Percentiles rank a stretch among this genome's conserved stretches.
These are phyloP conservation scores for sweet orange (Citrus sinensis) DNA, from an alignment of 345 rosid genomes.

Conservation along the genomic window DNA sequence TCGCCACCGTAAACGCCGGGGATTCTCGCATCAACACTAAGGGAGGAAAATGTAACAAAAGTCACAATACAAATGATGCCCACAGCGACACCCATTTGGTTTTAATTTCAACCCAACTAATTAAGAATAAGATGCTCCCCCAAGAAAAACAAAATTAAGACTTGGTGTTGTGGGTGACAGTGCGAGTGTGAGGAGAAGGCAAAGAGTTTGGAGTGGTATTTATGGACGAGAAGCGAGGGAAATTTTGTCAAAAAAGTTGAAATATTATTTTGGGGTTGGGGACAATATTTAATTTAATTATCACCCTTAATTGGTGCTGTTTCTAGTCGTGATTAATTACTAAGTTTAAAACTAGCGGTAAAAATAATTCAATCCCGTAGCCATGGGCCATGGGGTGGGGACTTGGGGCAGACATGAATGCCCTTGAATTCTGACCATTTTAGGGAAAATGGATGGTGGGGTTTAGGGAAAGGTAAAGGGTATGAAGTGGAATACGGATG, in stretches of 20 bases:
- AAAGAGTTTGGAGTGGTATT: slow-evolving; percentile 27
- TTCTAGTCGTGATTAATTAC: not conserved
- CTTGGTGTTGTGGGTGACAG: not conserved
- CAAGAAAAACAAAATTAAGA: not conserved
- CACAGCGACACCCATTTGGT: slow-evolving; percentile 15
- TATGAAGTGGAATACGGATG: not conserved
- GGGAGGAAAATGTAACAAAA: slow-evolving; percentile 22
- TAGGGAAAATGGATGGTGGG: not conserved
- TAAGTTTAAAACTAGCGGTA: slow-evolving; percentile 13
- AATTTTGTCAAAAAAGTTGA: slow-evolving; percentile 31
- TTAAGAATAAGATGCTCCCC: no score
- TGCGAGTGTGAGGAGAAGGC: slow-evolving; percentile 12
- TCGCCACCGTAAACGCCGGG: slow-evolving; percentile 54
- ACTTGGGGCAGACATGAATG: not conserved
- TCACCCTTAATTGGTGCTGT: slow-evolving; percentile 35
- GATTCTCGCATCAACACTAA: slow-evolving; percentile 42
- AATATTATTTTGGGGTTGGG: not conserved
- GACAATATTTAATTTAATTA: slow-evolving; percentile 11
- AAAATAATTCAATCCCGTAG: slow-evolving; percentile 6
- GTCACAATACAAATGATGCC: slow-evolving; percentile 1
- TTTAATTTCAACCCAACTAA: not conserved
- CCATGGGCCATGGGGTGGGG: no score
- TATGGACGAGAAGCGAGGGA: slow-evolving; percentile 23
- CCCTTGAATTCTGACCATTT: not conserved
- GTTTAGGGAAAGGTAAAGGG: slow-evolving; percentile 4